These are phyloP conservation scores for Urochloa ruziziensis DNA, from an alignment of 176 grass and related monocot genomes.

Conservation along the genomic window DNA sequence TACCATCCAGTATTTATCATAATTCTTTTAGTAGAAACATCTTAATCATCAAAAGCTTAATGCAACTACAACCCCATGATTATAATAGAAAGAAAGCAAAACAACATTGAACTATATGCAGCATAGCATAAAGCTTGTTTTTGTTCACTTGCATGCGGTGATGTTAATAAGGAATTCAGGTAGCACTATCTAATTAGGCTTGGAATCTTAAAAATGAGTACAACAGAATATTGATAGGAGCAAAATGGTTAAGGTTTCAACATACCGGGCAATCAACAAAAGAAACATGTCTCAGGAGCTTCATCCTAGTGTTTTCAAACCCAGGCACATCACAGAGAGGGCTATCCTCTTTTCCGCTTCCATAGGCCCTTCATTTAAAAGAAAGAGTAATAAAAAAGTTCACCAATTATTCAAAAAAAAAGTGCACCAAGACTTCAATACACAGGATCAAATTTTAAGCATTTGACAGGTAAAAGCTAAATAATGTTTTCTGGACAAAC, in stretches of 20 bases:
- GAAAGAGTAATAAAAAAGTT: not conserved
- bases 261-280: slow-evolving; percentile 96
- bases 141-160: not conserved
- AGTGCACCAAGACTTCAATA: not conserved
- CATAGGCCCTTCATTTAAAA: slow-evolving; percentile 69
- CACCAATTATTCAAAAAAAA: too few relatives aligned
- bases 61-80: not conserved
- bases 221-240: not conserved
- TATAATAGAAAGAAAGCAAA: not conserved
- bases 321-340: slow-evolving; percentile 83
- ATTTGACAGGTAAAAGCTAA: too few relatives aligned
- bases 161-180: not conserved
- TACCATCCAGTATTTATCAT: not conserved
- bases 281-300: slow-evolving; percentile 89
- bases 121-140: not conserved
- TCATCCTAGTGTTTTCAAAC: slow-evolving; percentile 96
- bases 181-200: not conserved
- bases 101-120: not conserved
- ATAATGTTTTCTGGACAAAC: too few relatives aligned
- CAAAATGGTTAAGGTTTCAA: not conserved
- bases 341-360: slow-evolving; percentile 94
- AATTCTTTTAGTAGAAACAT: not conserved
- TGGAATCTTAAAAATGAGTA: not conserved
- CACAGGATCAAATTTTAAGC: too few relatives aligned
- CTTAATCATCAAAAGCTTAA: not conserved